A percentile compares a stretch with the other conserved stretches of the same genome.
Conservation (phyloP, 345 rosid genomes). For the Eucalyptus marginata region DNA sequence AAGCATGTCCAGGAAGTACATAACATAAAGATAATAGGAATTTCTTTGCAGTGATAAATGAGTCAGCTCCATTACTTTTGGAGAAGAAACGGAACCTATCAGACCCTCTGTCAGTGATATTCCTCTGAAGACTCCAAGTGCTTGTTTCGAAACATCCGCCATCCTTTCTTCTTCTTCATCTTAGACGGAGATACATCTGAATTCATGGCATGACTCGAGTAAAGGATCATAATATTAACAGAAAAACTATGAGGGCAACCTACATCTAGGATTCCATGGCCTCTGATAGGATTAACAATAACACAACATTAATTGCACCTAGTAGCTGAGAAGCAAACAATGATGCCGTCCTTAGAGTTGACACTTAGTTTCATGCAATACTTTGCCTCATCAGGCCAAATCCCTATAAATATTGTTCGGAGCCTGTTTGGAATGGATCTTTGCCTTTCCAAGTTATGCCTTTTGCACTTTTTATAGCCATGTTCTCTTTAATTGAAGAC, state of each 20-base stretch:
- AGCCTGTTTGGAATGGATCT: background rate
- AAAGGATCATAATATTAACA: background rate
- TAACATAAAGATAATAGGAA: background rate
- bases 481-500: background rate
- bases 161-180: slow-evolving; percentile 35
- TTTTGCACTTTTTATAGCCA: background rate
- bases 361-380: background rate
- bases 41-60: background rate
- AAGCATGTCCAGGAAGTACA: background rate
- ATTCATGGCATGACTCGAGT: background rate
- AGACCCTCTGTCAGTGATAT: slow-evolving; percentile 1
- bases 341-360: background rate
- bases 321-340: background rate
- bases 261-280: background rate
- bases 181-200: slow-evolving; percentile 31
- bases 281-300: background rate
- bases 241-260: background rate
- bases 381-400: background rate
- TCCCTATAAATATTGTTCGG: background rate
- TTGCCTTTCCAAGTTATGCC: background rate
- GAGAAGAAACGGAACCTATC: background rate
- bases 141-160: slow-evolving; percentile 25
- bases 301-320: background rate
- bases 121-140: slow-evolving; percentile 8
- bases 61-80: background rate